A percentile compares a stretch with the other conserved stretches of the same genome.
phyloP scores from a whole-genome alignment of 129 eudicot genomes.

The Mikania micrantha region DNA sequence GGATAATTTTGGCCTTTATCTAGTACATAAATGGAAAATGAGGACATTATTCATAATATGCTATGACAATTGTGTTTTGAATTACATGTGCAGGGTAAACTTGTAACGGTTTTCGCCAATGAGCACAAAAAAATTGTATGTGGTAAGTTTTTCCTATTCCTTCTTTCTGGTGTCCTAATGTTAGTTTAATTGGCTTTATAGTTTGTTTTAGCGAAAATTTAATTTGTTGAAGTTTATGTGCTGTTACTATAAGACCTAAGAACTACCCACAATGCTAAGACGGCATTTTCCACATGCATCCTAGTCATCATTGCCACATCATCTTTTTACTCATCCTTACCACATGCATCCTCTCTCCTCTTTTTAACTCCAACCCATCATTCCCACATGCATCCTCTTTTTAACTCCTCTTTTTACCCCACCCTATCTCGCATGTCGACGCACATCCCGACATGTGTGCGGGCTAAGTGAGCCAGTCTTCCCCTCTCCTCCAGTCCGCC shows the following conservation, averaged over 20 bases:
- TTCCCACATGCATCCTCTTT: too few species aligned
- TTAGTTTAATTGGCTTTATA: neutral
- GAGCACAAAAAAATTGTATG: constrained; percentile 78
- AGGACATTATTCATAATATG: neutral
- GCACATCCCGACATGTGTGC: too few species aligned
- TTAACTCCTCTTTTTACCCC: too few species aligned
- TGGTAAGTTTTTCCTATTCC: constrained; percentile 44
- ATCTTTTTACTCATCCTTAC: too few species aligned
- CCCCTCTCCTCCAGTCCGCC: too few species aligned
- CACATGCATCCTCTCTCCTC: too few species aligned
- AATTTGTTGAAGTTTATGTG: neutral
- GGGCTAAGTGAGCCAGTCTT: too few species aligned
- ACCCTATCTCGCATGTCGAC: too few species aligned
- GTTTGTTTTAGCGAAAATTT: neutral
- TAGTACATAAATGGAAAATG: neutral
- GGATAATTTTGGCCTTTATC: neutral
- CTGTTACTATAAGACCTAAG: neutral
- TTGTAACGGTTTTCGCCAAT: constrained; percentile 82
- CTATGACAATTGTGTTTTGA: neutral
- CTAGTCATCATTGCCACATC: too few species aligned
- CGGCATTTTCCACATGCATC: too few species aligned
- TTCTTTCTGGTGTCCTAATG: neutral
- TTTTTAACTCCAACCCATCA: too few species aligned
- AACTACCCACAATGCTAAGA: too few species aligned
- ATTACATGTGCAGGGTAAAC: constrained; percentile 67